phyloP scores from a whole-genome alignment of 1,284 basidiomycete genomes.

The Moesziomyces globuligerus region DNA sequence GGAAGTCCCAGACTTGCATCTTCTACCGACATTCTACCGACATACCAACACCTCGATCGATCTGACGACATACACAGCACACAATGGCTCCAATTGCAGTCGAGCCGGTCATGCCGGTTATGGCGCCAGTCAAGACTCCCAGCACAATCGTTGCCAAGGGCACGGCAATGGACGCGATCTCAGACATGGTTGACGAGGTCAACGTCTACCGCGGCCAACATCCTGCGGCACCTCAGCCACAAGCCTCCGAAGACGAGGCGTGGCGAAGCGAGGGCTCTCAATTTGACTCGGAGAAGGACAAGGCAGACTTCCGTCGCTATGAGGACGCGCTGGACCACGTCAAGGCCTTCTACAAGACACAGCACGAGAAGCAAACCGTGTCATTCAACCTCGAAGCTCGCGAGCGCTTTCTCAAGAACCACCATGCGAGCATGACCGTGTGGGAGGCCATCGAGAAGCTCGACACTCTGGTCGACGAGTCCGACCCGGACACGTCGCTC shows the following conservation, averaged over 20 bases:
- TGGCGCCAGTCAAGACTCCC: conserved; percentile 10
- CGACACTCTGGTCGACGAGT: conserved; percentile 86
- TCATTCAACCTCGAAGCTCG: conserved; percentile 50
- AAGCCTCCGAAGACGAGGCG: conserved; percentile 22
- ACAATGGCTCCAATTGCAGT: conserved; percentile 36
- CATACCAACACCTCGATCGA: neutral
- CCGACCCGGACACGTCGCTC: conserved; percentile 73
- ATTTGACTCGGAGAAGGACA: conserved; percentile 82
- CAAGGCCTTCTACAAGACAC: conserved; percentile 86
- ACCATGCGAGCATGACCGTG: conserved; percentile 69
- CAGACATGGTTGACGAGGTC: conserved; percentile 51
- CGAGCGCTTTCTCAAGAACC: conserved; percentile 40
- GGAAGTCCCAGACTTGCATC: neutral
- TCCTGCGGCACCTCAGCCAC: conserved; percentile 35
- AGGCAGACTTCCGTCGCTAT: conserved; percentile 71
- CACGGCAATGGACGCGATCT: conserved; percentile 40
- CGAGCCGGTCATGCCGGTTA: conserved; percentile 16
- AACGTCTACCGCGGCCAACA: conserved; percentile 50
- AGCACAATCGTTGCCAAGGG: conserved; percentile 27
- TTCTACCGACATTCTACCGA: neutral
- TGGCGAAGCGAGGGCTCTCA: conserved; percentile 68
- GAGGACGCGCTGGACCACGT: conserved; percentile 81
- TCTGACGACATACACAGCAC: conserved; percentile 4
- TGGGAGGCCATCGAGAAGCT: conserved; percentile 93
- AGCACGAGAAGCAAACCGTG: conserved; percentile 81